These are phyloP conservation scores for Platanthera zijinensis DNA, from an alignment of 106 monocot species.

Conservation along the genomic window DNA sequence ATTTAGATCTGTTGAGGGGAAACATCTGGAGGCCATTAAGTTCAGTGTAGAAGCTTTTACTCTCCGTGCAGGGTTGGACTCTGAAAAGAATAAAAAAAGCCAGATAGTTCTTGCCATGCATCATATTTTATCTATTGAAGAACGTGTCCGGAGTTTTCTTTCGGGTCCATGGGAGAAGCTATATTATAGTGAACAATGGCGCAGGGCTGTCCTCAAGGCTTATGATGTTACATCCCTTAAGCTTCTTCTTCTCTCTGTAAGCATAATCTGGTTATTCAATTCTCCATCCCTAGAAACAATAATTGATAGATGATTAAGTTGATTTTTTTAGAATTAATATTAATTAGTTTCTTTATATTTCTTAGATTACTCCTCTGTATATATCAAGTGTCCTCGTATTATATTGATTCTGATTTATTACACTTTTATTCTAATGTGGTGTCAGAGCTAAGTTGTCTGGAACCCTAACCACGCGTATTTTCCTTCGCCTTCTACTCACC, in stretches of 20 bases:
- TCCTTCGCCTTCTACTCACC: too few species aligned
- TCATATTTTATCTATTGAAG: constrained; percentile 64
- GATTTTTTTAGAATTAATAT: too few species aligned
- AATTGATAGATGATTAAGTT: neutral
- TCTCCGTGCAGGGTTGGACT: constrained; percentile 17
- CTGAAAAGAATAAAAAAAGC: constrained; percentile 39
- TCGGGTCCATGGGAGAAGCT: constrained; percentile 88
- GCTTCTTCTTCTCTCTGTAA: constrained; percentile 62
- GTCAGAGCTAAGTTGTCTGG: too few species aligned
- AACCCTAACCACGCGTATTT: too few species aligned
- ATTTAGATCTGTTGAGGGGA: constrained; percentile 34
- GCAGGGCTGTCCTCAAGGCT: constrained; percentile 53
- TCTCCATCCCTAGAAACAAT: neutral
- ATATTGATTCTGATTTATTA: too few species aligned
- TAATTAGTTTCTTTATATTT: too few species aligned
- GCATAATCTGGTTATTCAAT: constrained; percentile 13
- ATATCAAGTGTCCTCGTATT: too few species aligned
- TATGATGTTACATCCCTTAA: constrained; percentile 52
- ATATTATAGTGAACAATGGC: constrained; percentile 54
- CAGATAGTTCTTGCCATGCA: constrained; percentile 48
- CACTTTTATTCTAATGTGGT: too few species aligned
- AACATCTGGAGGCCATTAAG: constrained; percentile 32
- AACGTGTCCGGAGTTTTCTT: constrained; percentile 47
- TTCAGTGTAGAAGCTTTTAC: constrained; percentile 22
- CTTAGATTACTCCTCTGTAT: too few species aligned